Evolutionary conservation across 495 filamentous ascomycete genomes (phyloP), one percentile per base, ranked within the genome.

Genomic region (Daldinia bambusicola): DNA sequence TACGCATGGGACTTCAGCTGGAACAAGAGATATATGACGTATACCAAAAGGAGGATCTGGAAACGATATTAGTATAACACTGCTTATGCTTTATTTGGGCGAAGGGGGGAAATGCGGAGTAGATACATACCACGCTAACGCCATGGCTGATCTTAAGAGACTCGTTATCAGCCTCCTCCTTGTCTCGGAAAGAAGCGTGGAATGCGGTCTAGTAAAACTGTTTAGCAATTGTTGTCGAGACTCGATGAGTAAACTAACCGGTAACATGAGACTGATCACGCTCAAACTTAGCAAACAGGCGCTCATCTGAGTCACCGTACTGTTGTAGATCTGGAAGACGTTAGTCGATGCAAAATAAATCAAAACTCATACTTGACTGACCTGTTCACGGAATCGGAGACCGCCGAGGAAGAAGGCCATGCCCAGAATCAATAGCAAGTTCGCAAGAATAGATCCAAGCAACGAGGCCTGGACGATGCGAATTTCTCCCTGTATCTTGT

Each of bases 241-340:
- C 7, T 16, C 1, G 16, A 55, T 8, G 26, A 31, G 2, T 50
- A 31, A 16, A 78, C 76, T 53, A 45, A 78, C 76, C 22, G 81
- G 81, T 18, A 83, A 62, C 41, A 83, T 71, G 22, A 97, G 83
- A 80, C 93, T 96, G 77, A 90, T 93, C 18, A 97, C 94, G 75
- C 91, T 93, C 79, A 97, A 81, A 82, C 92, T 94, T 67, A 97
- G 88, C 52, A 97, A 83, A 81, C 92, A 96, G 31, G 94, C 93
- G 74, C 93, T 97, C 92, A 95, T 97, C 80, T 97, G 93, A 2
- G 93, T 97, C 55, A 96, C 92, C 26, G 92, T 96, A 80, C 89
- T 95, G 79, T 97, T 97, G 81, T 97, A 97, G 66, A 97, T 89
- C 88, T 94, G 55, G 61, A 38, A 55, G 4, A 37, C n/a, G 74